phyloP scores from a whole-genome alignment of 345 rosid species.

The Rhodomyrtus tomentosa region DNA sequence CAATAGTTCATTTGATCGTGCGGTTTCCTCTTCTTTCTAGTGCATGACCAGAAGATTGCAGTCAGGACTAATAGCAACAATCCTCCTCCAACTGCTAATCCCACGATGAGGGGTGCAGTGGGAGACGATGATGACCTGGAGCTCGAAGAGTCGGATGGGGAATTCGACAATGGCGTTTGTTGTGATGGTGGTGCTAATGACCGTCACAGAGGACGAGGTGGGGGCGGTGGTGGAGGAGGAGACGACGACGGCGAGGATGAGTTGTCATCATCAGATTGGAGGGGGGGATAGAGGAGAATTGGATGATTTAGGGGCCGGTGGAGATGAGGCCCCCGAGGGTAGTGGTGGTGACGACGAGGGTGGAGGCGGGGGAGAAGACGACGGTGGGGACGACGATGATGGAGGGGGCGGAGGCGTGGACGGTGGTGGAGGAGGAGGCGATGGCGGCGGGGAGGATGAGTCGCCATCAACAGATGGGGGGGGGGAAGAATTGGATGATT shows the following conservation, averaged over 20 bases:
- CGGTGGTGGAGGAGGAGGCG: too few species aligned
- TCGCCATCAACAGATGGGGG: too few species aligned
- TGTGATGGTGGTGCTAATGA: constrained; percentile 23
- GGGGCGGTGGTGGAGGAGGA: constrained; percentile 21
- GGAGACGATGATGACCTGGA: neutral
- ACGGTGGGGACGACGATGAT: too few species aligned
- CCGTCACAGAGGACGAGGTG: constrained; percentile 21
- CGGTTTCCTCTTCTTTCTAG: constrained; percentile 37
- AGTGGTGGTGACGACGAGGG: constrained; percentile 3
- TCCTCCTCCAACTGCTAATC: constrained; percentile 29
- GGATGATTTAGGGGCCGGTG: constrained; percentile 8
- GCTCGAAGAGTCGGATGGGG: neutral
- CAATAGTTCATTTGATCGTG: constrained; percentile 24
- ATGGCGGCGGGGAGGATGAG: too few species aligned
- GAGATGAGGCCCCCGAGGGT: constrained; percentile 1
- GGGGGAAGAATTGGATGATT: too few species aligned
- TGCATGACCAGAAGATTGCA: constrained; percentile 19
- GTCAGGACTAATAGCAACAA: constrained; percentile 30
- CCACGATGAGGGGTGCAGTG: constrained; percentile 11
- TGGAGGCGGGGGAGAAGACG: neutral
- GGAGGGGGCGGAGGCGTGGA: too few species aligned
- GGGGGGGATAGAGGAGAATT: constrained; percentile 8
- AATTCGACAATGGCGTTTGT: too few species aligned
- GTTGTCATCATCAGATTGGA: neutral
- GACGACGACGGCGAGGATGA: constrained; percentile 11